Evolutionary conservation across 73 alveolate genomes (phyloP), one percentile per base, ranked within the genome.

Genomic region (Blepharisma stoltei): DNA sequence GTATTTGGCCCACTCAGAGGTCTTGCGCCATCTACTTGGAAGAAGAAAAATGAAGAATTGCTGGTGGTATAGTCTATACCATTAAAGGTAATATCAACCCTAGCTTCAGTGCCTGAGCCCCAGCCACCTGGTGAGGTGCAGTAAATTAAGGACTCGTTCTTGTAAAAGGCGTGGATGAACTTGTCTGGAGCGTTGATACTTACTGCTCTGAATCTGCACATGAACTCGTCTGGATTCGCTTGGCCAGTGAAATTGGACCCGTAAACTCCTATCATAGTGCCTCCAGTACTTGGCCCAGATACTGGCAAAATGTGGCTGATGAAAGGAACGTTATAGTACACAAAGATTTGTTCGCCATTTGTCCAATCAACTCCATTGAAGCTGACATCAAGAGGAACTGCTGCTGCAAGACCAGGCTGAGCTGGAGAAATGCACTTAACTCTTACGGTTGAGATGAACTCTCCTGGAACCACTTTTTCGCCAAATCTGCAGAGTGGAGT

Each of bases 101-200:
- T 89, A 8, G 91, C 94, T 69, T 86, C 90, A 38, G 91, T 81
- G 20, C 97, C 98, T 65, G 84, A 82, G 6, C 95, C 92, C 96
- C 97, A 93, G 3, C 98, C 98, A 5, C 95, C 90, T 38, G 98
- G 98, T 21, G 96, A 84, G 38, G 91, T 83, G 71, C 98, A 93
- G 83, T 85, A 86, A 44, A 93, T 91, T 69, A 92, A 77, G 25
- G 93, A 73, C 41, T 87, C 85, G 73, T 86, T 89, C 46, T 81
- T 78, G 71, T 71, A 82, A 20, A 66, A 55, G 6, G 89, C 94
- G 11, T 92, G 92, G 67, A 86, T 69, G 46, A 49, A 67, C 81
- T 86, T 89, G n/a, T 84, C 83, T 6, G 88, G 89, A 48, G 81
- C 83, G 5, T 83, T 75, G 11, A 55, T 23, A 54, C 45, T 71